phyloP scores from a whole-genome alignment of 73 alveolate genomes.

The Uronychia binucleata region DNA sequence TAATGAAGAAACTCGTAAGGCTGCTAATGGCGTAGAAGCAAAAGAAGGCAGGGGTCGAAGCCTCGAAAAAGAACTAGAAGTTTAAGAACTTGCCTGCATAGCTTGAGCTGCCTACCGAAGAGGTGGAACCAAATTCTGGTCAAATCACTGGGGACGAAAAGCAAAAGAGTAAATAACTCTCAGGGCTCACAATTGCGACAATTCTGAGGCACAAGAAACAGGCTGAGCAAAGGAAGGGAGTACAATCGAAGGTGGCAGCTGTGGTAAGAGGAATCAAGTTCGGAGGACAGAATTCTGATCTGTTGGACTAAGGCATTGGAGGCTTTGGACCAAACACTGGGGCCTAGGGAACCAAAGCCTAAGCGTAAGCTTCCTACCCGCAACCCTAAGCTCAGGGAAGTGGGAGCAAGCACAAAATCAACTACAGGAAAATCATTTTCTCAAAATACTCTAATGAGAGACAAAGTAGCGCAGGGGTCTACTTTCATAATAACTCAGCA shows the following conservation, averaged over 20 bases:
- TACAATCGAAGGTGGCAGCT: background rate
- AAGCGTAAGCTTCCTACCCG: no score
- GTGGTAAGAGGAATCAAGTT: background rate
- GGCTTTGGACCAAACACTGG: background rate
- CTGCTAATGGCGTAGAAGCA: background rate
- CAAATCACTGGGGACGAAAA: background rate
- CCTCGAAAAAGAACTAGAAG: background rate
- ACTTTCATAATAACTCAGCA: background rate
- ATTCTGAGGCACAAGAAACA: background rate
- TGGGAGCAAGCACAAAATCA: background rate
- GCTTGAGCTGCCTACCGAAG: background rate
- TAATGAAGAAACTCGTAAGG: conserved; percentile 5
- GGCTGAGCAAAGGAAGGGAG: background rate
- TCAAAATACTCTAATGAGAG: background rate
- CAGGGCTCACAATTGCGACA: background rate
- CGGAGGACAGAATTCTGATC: background rate
- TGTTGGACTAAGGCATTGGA: background rate
- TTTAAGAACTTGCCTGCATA: no score
- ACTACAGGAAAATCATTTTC: background rate
- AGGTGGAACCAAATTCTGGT: no score
- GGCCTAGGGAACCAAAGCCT: background rate
- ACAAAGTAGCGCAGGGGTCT: background rate
- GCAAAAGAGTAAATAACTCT: background rate
- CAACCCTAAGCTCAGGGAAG: background rate
- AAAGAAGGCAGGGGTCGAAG: background rate